Evolutionary conservation across 2,329 filamentous ascomycete genomes (phyloP), one percentile per base, ranked within the genome.

Genomic region (Zalaria obscura): DNA sequence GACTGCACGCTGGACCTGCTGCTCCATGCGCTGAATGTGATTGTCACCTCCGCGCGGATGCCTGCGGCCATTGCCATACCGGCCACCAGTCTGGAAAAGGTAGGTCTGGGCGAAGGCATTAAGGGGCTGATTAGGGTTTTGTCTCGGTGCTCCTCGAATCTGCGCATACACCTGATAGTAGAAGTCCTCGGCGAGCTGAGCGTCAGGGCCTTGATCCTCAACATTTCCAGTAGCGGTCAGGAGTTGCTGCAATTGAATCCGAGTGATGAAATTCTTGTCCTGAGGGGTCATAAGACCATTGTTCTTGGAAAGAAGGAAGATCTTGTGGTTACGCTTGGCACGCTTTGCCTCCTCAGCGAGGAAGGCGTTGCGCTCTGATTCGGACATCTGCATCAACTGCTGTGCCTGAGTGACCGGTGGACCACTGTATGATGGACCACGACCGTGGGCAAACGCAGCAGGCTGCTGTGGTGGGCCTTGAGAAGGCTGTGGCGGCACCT

Each of bases 251-350:
- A 98, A 72, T 60, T 98, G 91, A 49, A 98, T 98, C 11, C 91
- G 80, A 4, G 91, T 96, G 50, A 98, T 94, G 63, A 96, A 98
- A 59, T 95, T 98, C 71, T 98, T 98, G 64, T 98, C 91, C 57
- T 96, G 89, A 0, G 91, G 91, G 3, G 91, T 98, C 91, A 98
- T 98, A 46, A 98, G 66, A 25, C 91, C 91, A 55, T 98, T 98
- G 54, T 93, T 87, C 64, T 86, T 87, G 25, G 86, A 93, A 40
- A 95, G 67, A 35, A 93, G 70, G 65, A 88, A 89, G 47, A 98
- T 96, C 69, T 98, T 98, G 67, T 96, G 89, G 57, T 98, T 96
- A 35, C 91, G 78, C 70, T 98, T 98, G 4, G 91, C 88, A 39
- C 91, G 79, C 63, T 88, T 91, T 0, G 88, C 88, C 61, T 98